Evolutionary conservation across 805 yeast species (phyloP), one percentile per base, ranked within the genome.

Genomic region (Metschnikowia corniflorae): DNA sequence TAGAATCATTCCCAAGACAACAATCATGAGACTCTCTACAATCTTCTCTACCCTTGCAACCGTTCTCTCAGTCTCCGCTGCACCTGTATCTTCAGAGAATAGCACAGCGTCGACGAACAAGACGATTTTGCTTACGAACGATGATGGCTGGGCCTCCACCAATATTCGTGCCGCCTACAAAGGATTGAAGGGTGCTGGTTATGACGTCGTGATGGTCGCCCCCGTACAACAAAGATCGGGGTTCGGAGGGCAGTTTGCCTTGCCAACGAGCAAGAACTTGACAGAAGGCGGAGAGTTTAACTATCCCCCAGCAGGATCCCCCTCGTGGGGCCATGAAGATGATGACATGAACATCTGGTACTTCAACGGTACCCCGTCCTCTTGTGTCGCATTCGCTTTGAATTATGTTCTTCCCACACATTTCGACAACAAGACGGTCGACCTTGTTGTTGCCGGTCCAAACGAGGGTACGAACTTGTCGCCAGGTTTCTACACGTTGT

Each of bases 131-230:
- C 59, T 74, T 26, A 68, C 80, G 42, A 75, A 77, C 48, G 82
- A 77, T 50, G 82, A 77, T 45, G 70, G 75, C 14, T 77, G 77
- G 75, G 73, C 71, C 3, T 59, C 79, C 5, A 71, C 80, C 31
- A 74, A 74, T 50, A 72, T 77, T 51, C 69, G 81, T 52, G 77
- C 80, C 12, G 55, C 75, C 9, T 77, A 75, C 65, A 56, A 67
- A 34, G 73, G 62, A 23, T 63, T 49, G 46, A 46, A 39, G 37
- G 33, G 12, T 6, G 53, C 51, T n/a, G 53, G 53, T 7, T 44
- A 50, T 40, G 42, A 50, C 21, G 53, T 50, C 30, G 38, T 50
- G 21, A 18, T 50, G 43, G 49, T 44, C 14, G 51, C 54, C 15
- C 54, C 54, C n/a, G 54, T 35, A 12, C 32, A 29, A 26, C 54